Base-by-base conservation (phyloP, 2,329 filamentous ascomycete species). In the Botryotinia narcissicola region DNA sequence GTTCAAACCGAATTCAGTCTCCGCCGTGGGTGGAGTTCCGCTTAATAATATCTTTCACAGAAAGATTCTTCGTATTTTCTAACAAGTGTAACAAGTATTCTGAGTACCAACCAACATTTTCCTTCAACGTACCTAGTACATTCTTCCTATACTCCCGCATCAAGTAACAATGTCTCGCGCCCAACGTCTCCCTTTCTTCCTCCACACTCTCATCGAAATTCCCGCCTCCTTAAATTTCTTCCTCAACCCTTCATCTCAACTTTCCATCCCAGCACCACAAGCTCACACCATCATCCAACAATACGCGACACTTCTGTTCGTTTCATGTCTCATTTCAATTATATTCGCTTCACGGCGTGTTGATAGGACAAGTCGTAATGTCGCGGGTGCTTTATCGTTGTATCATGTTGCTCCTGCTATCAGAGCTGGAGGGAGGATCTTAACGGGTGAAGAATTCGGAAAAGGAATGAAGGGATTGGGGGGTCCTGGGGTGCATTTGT, bases 211-310 rank as follows among this genome's bases (percentile, higher is more conserved):
- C 59, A 76, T 82, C 71, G 82, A 84, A 75, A 66, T 78, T 9
- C 82, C 82, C 3, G 83, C 83, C 22, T 79, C 79, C 9, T 64
- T 82, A 2, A 81, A 80, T 73, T 84, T 83, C 78, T 79, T 81
- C 75, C 67, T 83, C 71, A 76, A 77, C 35, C 82, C 82, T 12
- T 78, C 80, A 20, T 69, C 78, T 37, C 79, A 80, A 60, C 79
- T 83, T 25, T 73, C 77, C 4, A 59, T 69, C 7, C 75, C 80
- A 54, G 80, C 81, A 51, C 80, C 81, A 16, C 78, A 81, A 75
- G 80, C 82, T 16, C 79, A 83, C 59, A 76, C 81, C 37, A 68
- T 80, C 40, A 80, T 84, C 67, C 77, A 78, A 46, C 82, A 84
- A 77, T 84, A 83, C 73, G 82, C 82, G n/a, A 74, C 82, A 10